These are phyloP conservation scores for Boechera retrofracta DNA, from an alignment of 345 rosid genomes.

Conservation along the genomic window DNA sequence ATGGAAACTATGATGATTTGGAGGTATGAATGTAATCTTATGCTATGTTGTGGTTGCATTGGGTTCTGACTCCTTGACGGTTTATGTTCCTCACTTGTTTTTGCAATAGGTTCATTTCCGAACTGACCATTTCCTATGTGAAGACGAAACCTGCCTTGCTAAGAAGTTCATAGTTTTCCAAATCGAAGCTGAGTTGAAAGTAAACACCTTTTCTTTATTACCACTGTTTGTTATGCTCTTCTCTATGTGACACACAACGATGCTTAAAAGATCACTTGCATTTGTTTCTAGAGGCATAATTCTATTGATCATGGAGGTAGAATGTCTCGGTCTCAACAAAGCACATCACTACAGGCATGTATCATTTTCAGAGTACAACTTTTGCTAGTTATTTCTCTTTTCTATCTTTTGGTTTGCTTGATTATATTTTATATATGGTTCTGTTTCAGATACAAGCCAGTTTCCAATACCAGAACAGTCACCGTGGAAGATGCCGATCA, in stretches of 20 bases:
- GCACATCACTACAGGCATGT: slow-evolving; percentile 75
- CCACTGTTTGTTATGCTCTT: slow-evolving; percentile 21
- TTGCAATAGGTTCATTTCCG: slow-evolving; percentile 80
- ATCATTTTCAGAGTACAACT: slow-evolving; percentile 8
- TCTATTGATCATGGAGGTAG: slow-evolving; percentile 84
- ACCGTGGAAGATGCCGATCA: slow-evolving; percentile 64
- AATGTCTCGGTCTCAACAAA: slow-evolving; percentile 84
- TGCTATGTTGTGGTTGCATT: slow-evolving; percentile 29
- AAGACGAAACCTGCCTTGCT: slow-evolving; percentile 88
- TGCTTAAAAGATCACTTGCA: slow-evolving; percentile 10
- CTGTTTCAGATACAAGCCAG: slow-evolving; percentile 70
- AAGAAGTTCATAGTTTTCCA: slow-evolving; percentile 86
- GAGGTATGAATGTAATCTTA: slow-evolving; percentile 53
- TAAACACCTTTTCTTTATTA: slow-evolving; percentile 30
- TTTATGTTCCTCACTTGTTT: slow-evolving; percentile 10
- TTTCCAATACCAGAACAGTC: slow-evolving; percentile 69
- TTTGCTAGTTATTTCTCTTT: not conserved
- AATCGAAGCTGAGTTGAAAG: slow-evolving; percentile 86
- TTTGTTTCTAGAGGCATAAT: slow-evolving; percentile 75
- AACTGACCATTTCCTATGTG: slow-evolving; percentile 82
- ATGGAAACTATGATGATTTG: slow-evolving; percentile 80
- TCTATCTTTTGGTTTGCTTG: slow-evolving; percentile 11
- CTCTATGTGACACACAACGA: slow-evolving; percentile 1
- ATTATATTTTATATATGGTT: slow-evolving; percentile 9
- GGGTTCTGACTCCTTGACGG: not conserved